Percentiles rank a stretch among this genome's conserved stretches.
Evolutionary conservation across 768 basidiomycete genomes (phyloP).

Genomic region (Hydnum rufescens): DNA sequence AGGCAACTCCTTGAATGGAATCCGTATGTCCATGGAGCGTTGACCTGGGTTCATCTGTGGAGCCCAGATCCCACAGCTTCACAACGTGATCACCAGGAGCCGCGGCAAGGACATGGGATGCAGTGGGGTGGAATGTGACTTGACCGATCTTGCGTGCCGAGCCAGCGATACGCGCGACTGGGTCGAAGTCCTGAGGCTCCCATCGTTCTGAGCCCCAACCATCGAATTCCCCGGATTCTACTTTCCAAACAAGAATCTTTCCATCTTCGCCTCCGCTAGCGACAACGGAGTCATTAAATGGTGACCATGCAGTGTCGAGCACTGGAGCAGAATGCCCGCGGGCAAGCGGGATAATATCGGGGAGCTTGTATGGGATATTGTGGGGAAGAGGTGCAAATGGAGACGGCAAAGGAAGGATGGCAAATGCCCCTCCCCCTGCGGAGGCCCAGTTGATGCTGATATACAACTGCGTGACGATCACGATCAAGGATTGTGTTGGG

Average conservation of each 20-base stretch:
- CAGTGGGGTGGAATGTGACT: constrained; percentile 84
- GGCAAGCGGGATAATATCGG: constrained; percentile 81
- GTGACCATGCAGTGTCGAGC: constrained; percentile 93
- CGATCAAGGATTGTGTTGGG: background rate
- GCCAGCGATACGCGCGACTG: constrained; percentile 59
- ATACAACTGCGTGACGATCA: constrained; percentile 38
- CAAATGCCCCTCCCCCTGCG: constrained; percentile 84
- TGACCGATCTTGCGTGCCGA: constrained; percentile 84
- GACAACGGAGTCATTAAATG: constrained; percentile 77
- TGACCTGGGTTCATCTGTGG: constrained; percentile 39
- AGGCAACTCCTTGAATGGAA: constrained; percentile 68
- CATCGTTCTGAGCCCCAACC: constrained; percentile 74
- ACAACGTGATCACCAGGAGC: constrained; percentile 72
- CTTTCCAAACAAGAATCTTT: constrained; percentile 81
- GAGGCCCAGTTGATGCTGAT: constrained; percentile 89
- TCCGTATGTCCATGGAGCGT: constrained; percentile 63
- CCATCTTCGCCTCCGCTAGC: constrained; percentile 91
- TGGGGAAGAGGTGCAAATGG: constrained; percentile 35
- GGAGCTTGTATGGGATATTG: constrained; percentile 55
- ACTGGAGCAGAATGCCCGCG: constrained; percentile 54
- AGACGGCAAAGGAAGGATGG: constrained; percentile 63
- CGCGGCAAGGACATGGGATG: constrained; percentile 59
- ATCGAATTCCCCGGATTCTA: constrained; percentile 50
- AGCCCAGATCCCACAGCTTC: constrained; percentile 80
- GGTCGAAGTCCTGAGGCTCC: constrained; percentile 67